Conservation (phyloP, 2,329 filamentous ascomycete species). For the Ophiostoma montium region DNA sequence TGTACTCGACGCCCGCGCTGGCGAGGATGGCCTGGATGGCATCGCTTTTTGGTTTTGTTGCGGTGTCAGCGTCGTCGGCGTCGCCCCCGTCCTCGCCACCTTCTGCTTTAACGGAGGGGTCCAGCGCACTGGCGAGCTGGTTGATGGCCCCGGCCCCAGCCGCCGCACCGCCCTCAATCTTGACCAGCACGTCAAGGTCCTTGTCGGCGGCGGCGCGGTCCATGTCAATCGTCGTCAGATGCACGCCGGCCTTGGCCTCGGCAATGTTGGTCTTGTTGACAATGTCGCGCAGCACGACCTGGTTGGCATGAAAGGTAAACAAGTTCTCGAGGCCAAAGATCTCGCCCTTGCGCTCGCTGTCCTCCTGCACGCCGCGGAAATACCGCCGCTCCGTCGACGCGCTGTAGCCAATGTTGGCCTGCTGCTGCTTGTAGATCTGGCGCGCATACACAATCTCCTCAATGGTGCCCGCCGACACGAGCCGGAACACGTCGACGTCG, state of each 20-base stretch:
- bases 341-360: slow-evolving; percentile 71
- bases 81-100: slow-evolving; percentile 23
- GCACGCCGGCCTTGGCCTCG: slow-evolving; percentile 75
- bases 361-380: slow-evolving; percentile 86
- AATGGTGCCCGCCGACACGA: slow-evolving; percentile 82
- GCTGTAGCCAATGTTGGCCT: slow-evolving; percentile 93
- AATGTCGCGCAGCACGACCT: slow-evolving; percentile 78
- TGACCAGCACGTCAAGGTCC: slow-evolving; percentile 29
- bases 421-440: slow-evolving; percentile 98
- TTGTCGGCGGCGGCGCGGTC: slow-evolving; percentile 44
- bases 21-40: slow-evolving; percentile 80
- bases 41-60: slow-evolving; percentile 38
- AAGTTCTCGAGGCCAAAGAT: slow-evolving; percentile 86
- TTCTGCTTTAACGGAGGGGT: neutral
- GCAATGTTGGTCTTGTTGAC: slow-evolving; percentile 98
- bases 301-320: slow-evolving; percentile 66
- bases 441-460: slow-evolving; percentile 95
- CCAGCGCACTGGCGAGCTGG: slow-evolving; percentile 51
- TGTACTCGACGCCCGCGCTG: slow-evolving; percentile 82
- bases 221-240: slow-evolving; percentile 63
- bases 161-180: slow-evolving; percentile 35
- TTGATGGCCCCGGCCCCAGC: slow-evolving; percentile 56
- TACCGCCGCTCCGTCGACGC: slow-evolving; percentile 86
- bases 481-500: slow-evolving; percentile 88
- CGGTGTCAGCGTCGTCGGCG: neutral